phyloP scores from a whole-genome alignment of 345 rosid genomes.

The Anastatica hierochuntica region DNA sequence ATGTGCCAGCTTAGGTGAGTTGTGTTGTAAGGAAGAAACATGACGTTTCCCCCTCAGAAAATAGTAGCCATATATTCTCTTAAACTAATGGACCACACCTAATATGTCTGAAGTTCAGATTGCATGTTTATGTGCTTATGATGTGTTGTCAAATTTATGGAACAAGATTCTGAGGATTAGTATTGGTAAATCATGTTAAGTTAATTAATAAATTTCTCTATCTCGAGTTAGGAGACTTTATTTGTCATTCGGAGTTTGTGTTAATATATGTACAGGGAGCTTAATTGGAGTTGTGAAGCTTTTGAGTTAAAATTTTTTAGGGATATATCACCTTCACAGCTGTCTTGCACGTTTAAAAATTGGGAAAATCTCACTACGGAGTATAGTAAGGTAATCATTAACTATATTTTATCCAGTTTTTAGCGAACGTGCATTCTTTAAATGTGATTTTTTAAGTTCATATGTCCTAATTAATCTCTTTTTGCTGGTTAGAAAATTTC shows the following conservation, averaged over 20 bases:
- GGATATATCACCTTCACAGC: slow-evolving; percentile 54
- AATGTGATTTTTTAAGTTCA: neutral
- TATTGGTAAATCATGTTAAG: slow-evolving; percentile 4
- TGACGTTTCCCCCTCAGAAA: neutral
- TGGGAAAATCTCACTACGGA: slow-evolving; percentile 55
- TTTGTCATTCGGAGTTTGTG: neutral
- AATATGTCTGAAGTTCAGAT: slow-evolving; percentile 1
- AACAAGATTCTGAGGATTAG: slow-evolving; percentile 4
- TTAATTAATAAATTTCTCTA: neutral
- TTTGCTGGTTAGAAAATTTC: too few relatives aligned
- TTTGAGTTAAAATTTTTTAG: slow-evolving; percentile 35
- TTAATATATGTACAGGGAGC: slow-evolving; percentile 2
- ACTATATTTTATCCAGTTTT: neutral
- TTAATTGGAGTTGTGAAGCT: slow-evolving; percentile 11
- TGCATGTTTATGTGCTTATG: neutral
- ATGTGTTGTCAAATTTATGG: neutral
- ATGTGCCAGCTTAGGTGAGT: slow-evolving; percentile 62
- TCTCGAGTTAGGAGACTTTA: neutral
- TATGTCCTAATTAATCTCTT: too few relatives aligned
- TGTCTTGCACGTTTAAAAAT: slow-evolving; percentile 40
- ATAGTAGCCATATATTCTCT: neutral
- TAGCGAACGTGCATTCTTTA: neutral
- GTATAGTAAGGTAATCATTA: slow-evolving; percentile 43
- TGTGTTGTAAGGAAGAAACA: slow-evolving; percentile 5
- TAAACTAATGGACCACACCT: neutral